Base-by-base conservation (phyloP, 1,284 basidiomycete species). In the Trichosporon sp. region DNA sequence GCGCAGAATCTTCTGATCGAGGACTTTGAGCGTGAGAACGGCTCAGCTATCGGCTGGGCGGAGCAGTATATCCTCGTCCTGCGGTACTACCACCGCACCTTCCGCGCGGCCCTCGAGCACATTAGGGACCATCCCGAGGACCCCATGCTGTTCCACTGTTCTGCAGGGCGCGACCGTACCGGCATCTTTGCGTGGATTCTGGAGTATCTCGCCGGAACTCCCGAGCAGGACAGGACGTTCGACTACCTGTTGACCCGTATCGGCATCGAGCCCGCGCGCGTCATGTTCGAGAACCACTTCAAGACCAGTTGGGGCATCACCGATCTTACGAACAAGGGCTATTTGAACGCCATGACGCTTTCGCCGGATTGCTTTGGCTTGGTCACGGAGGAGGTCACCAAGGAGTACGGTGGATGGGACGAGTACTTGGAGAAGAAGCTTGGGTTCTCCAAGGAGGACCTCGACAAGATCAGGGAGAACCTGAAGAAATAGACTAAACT, bases 171-270 rank as follows among this genome's bases (percentile, higher is more conserved):
- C 10, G 73, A 74, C 66, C 65, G 73, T 6, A 74, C 73, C 10
- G 73, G 73, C 11, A 38, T 74, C 54, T 10, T 70, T 32, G 69
- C 69, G 26, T 69, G 68, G 21, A 31, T 74, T 14, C 66, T 74
- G 14, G 71, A 74, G 66, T 43, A 65, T 31, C 67, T 74, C 14
- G 73, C 69, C 2, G 71, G 71, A 35, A 70, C 71, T 6, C 65
- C 69, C 12, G 12, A 40, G 8, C 35, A 48, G 26, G 63, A 59
- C 14, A 46, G 67, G 4, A 51, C 70, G 1, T 69, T 69, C 66
- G 73, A 74, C 56, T 72, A 74, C 66, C 68, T 70, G 54, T 69
- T 74, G 43, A 69, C 73, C 12, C 71, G 73, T 10, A 40, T 74
- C 21, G 73, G 73, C n/a, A 38, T 74, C 46, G 73, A 74, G 67